Evolutionary conservation across 2,329 filamentous ascomycete species (phyloP).

Genomic region (Colletotrichum zoysiae): DNA sequence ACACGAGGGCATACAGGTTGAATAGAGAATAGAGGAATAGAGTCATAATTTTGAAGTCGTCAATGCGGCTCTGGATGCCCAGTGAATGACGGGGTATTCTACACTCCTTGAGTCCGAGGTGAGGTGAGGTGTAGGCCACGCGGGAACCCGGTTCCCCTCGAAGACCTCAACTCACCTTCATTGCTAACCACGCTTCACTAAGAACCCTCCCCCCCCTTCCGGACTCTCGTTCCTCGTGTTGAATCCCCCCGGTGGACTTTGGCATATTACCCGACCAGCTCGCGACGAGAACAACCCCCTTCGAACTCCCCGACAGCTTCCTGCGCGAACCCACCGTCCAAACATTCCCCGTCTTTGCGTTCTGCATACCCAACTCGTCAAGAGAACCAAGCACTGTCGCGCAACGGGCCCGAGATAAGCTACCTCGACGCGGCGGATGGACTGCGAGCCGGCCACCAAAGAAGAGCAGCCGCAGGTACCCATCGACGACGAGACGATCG

Average conservation of each 20-base stretch:
- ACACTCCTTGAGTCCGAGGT: not conserved
- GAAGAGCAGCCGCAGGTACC: not conserved
- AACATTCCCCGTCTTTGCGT: not conserved
- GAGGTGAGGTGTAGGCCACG: not conserved
- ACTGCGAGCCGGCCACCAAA: not conserved
- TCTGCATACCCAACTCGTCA: too few species aligned
- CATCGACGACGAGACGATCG: not conserved
- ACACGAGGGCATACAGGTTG: too few species aligned
- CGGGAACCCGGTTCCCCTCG: not conserved
- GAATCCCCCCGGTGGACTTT: too few species aligned
- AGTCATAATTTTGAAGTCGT: fast-evolving
- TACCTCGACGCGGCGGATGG: not conserved
- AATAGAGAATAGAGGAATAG: not conserved
- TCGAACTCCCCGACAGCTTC: too few species aligned
- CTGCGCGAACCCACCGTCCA: too few species aligned
- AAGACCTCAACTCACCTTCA: not conserved
- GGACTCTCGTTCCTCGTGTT: fast-evolving
- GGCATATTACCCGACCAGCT: too few species aligned
- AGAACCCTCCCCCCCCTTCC: not conserved
- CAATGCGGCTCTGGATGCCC: not conserved
- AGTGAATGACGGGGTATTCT: too few species aligned
- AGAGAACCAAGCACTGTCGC: too few species aligned
- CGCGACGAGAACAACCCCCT: too few species aligned
- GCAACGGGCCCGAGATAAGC: not conserved
- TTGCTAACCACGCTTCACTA: not conserved